Percentiles rank a stretch among this genome's conserved stretches.
phyloP scores from a whole-genome alignment of 2,329 filamentous ascomycete genomes.

The Trichoderma sp. region DNA sequence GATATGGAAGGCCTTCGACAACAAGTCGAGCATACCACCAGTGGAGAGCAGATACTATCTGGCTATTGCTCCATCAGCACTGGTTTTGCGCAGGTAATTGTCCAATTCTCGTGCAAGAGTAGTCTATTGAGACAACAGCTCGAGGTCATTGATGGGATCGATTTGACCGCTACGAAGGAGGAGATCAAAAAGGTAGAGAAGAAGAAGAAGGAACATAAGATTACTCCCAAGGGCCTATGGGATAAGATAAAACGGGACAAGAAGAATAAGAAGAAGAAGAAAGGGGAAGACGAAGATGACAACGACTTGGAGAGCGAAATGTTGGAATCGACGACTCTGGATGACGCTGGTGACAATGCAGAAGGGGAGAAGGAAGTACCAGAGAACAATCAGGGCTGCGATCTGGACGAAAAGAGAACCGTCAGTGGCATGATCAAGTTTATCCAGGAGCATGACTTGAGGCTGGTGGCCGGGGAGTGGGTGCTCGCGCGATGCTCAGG shows the following conservation, averaged over 20 bases:
- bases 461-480: conserved; percentile 27
- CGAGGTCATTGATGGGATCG: conserved; percentile 21
- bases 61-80: conserved; percentile 29
- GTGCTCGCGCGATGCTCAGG: conserved; percentile 26
- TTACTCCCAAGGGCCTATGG: not conserved
- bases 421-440: conserved; percentile 27
- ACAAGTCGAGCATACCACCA: conserved; percentile 23
- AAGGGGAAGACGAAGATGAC: not conserved
- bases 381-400: not conserved
- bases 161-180: conserved; percentile 18
- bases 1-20: conserved; percentile 18
- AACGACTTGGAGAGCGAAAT: not conserved
- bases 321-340: not conserved
- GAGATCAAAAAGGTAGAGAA: conserved; percentile 4
- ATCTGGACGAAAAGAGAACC: conserved; percentile 10
- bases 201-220: conserved; percentile 13
- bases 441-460: conserved; percentile 26
- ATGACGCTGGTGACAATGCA: not conserved
- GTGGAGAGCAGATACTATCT: conserved; percentile 23
- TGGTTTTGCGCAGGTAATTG: conserved; percentile 17
- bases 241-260: conserved; percentile 15
- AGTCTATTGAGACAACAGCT: conserved; percentile 13
- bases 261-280: conserved; percentile 18
- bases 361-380: not conserved
- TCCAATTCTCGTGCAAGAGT: conserved; percentile 23